A percentile compares a stretch with the other conserved stretches of the same genome.
Conservation (phyloP, 768 basidiomycete genomes). For the Leccinum boreale region DNA sequence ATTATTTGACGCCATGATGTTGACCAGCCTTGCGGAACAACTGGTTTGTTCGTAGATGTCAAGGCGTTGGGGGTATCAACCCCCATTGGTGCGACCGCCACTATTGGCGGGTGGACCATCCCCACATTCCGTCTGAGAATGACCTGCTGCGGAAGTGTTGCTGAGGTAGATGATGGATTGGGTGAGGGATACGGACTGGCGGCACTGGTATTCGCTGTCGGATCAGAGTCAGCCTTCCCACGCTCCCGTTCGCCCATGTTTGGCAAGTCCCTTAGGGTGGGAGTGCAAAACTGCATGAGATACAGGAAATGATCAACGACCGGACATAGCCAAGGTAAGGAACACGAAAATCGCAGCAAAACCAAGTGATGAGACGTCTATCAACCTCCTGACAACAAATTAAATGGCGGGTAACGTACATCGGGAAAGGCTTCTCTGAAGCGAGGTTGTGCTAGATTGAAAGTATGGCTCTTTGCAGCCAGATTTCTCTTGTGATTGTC, state of each 20-base stretch:
- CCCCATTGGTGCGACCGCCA: conserved; percentile 1
- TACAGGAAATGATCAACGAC: conserved; percentile 19
- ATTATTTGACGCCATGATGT: conserved; percentile 61
- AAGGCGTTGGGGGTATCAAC: conserved; percentile 19
- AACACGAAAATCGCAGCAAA: conserved; percentile 19
- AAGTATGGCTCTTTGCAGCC: conserved; percentile 77
- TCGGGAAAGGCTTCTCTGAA: conserved; percentile 90
- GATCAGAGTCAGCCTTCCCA: conserved; percentile 41
- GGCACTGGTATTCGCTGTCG: conserved; percentile 20
- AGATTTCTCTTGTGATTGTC: conserved; percentile 75
- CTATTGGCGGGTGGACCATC: conserved; percentile 20
- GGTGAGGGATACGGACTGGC: conserved; percentile 15
- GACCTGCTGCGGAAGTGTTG: conserved; percentile 21
- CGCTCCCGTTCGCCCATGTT: conserved; percentile 89
- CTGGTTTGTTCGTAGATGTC: conserved; percentile 28
- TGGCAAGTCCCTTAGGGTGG: conserved; percentile 68
- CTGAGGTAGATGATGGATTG: conserved; percentile 18
- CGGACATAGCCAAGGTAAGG: conserved; percentile 13
- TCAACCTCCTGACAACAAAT: conserved; percentile 22
- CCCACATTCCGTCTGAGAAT: conserved; percentile 18
- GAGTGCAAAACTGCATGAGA: conserved; percentile 60
- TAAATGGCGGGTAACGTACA: conserved; percentile 44
- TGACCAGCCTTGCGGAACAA: conserved; percentile 49
- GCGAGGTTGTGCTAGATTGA: conserved; percentile 76
- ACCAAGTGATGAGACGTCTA: conserved; percentile 14